These are phyloP conservation scores for Cyathus striatus DNA, from an alignment of 768 basidiomycete species.

Conservation along the genomic window DNA sequence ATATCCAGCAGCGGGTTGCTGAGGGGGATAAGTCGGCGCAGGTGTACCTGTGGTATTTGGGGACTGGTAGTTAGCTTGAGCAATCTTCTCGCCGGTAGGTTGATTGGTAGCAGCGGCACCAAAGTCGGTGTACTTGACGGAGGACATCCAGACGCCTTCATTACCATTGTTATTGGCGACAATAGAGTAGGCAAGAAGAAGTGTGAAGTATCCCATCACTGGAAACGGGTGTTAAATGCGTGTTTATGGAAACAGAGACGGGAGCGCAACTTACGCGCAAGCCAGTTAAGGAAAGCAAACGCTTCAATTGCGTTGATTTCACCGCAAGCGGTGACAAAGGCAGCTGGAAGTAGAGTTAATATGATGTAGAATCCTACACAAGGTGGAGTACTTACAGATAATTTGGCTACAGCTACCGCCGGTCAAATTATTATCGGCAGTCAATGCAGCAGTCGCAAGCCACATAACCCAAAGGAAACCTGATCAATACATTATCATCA, in stretches of 20 bases:
- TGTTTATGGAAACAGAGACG: neutral
- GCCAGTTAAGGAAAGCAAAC: conserved; percentile 39
- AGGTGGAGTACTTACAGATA: conserved; percentile 5
- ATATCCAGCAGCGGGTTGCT: neutral
- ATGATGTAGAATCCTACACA: neutral
- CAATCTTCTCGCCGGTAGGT: neutral
- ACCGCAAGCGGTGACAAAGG: conserved; percentile 19
- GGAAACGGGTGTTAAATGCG: conserved; percentile 1
- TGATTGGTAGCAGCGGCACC: conserved; percentile 14
- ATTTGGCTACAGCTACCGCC: conserved; percentile 18
- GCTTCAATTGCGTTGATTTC: conserved; percentile 36
- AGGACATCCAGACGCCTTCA: conserved; percentile 25
- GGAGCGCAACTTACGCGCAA: conserved; percentile 25
- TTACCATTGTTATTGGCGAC: conserved; percentile 26
- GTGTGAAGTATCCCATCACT: conserved; percentile 31
- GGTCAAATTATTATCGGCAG: conserved; percentile 17
- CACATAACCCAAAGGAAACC: conserved; percentile 42
- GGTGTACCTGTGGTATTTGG: no score
- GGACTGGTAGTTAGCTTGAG: neutral
- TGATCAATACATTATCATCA: conserved; percentile 8
- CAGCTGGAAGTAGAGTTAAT: conserved; percentile 1
- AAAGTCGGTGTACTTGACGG: conserved; percentile 30
- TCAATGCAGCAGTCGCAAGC: conserved; percentile 31
- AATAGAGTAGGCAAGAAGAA: conserved; percentile 23
- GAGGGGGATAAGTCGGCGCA: no score